Evolutionary conservation across 1,284 basidiomycete species (phyloP), one percentile per base, ranked within the genome.

Genomic region (Anthracocystis panici-leucophaei): DNA sequence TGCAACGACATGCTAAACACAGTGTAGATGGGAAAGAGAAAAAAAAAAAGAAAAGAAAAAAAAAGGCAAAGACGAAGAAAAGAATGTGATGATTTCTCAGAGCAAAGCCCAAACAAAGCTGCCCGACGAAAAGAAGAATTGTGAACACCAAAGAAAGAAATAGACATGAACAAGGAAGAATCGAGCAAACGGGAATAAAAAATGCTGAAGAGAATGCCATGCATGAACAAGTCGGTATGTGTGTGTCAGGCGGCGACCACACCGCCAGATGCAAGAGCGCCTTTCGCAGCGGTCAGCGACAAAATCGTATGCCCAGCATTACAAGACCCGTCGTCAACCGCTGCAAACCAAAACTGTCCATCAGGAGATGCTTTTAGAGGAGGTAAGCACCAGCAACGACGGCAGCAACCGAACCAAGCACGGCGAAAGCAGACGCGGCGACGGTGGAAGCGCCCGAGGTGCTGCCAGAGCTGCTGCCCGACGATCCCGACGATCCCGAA

Each of bases 331-430:
- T 38, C 21, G 50, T 48, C 46, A n/a, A 29, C 16, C 27, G 46
- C 45, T 46, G 23, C 23, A 7, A 27, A 12, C 16, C 23, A 18
- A 21, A 23, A 16, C 11, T 16, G 29, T 18, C 25, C 12, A 20
- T 27, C 25, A 25, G 20, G 49, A 21, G 21, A 44, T 27, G 50
- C 14, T 78, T 76, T 78, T 76, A 80, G 60, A 80, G 68, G 40
- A 78, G 61, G 61, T 75, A 69, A 51, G 74, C 69, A 49, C 74
- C 74, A 18, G 66, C 79, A 41, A 73, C 40, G 31, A 75, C 62
- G 23, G 74, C 74, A 23, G 54, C 61, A 27, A 75, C 35, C 40
- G 71, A 69, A 33, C 57, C 65, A 16, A 65, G 52, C 25, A 76
- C 56, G 68, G 65, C 74, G 46, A 65, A 55, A 55, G 61, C 64